A percentile compares a stretch with the other conserved stretches of the same genome.
Conservation (phyloP, 2,329 filamentous ascomycete species). For the Pestalotiopsis sp. region DNA sequence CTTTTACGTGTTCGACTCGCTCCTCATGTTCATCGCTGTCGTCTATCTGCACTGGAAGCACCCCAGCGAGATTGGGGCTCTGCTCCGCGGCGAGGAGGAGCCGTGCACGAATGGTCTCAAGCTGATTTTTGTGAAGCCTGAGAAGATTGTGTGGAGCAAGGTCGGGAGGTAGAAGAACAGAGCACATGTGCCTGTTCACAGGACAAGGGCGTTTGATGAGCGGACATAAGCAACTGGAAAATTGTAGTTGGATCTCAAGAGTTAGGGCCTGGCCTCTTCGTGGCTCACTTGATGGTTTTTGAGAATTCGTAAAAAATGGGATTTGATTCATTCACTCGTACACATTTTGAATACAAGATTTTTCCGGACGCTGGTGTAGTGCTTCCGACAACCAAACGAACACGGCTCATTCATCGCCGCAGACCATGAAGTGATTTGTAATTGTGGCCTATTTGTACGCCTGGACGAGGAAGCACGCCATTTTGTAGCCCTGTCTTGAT, state of each 20-base stretch:
- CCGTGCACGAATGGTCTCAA: neutral
- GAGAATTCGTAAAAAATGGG: neutral
- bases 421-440: neutral
- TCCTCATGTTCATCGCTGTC: slow-evolving; percentile 10
- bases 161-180: neutral
- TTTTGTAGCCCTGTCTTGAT: neutral
- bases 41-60: slow-evolving; percentile 11
- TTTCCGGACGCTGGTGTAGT: neutral
- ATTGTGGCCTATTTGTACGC: too few species aligned
- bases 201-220: too few species aligned
- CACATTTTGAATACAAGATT: neutral
- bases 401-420: neutral
- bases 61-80: slow-evolving; percentile 6
- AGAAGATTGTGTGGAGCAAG: neutral
- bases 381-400: neutral
- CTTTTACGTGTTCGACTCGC: slow-evolving; percentile 1
- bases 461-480: too few species aligned
- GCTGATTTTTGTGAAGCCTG: neutral
- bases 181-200: neutral
- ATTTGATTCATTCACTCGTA: neutral
- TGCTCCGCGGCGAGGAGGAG: neutral
- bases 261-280: neutral
- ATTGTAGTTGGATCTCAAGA: neutral
- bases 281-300: neutral
- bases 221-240: neutral